Conservation (phyloP, 1,284 basidiomycete species). For the Cutaneotrichosporon arboriforme region DNA sequence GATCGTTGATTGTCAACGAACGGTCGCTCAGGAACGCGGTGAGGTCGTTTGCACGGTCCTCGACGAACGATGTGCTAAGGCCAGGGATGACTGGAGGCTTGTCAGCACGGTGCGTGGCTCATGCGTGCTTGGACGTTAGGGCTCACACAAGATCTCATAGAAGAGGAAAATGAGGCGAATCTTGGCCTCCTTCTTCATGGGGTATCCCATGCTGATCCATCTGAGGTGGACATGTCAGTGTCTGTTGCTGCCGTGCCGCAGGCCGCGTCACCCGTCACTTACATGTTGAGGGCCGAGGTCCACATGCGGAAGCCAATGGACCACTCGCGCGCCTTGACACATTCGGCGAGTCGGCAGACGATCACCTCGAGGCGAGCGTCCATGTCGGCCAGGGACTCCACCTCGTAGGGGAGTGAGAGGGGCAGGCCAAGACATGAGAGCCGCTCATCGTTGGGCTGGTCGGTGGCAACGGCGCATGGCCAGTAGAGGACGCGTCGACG, state of each 20-base stretch:
- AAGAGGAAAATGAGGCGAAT: conserved; percentile 73
- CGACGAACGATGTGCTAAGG: conserved; percentile 51
- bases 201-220: conserved; percentile 77
- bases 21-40: conserved; percentile 58
- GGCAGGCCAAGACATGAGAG: conserved; percentile 41
- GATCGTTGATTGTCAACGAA: conserved; percentile 69
- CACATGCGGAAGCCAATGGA: conserved; percentile 69
- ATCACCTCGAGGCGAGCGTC: conserved; percentile 74
- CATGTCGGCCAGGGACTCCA: conserved; percentile 75
- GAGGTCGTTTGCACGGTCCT: conserved; percentile 51
- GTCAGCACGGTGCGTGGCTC: neutral
- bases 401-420: conserved; percentile 64
- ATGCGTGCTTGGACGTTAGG: neutral
- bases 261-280: conserved; percentile 27
- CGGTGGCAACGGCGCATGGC: conserved; percentile 10
- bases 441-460: conserved; percentile 38
- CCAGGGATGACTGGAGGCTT: conserved; percentile 52
- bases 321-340: conserved; percentile 72
- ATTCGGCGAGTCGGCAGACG: conserved; percentile 60
- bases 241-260: neutral
- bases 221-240: conserved; percentile 48
- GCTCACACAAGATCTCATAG: conserved; percentile 56
- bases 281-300: conserved; percentile 72
- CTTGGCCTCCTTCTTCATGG: conserved; percentile 71
- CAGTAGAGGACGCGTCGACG: conserved; percentile 3